A percentile compares a stretch with the other conserved stretches of the same genome.
Evolutionary conservation across 1,139 yeast genomes (phyloP).

Genomic region (Yamadazyma aaseri): DNA sequence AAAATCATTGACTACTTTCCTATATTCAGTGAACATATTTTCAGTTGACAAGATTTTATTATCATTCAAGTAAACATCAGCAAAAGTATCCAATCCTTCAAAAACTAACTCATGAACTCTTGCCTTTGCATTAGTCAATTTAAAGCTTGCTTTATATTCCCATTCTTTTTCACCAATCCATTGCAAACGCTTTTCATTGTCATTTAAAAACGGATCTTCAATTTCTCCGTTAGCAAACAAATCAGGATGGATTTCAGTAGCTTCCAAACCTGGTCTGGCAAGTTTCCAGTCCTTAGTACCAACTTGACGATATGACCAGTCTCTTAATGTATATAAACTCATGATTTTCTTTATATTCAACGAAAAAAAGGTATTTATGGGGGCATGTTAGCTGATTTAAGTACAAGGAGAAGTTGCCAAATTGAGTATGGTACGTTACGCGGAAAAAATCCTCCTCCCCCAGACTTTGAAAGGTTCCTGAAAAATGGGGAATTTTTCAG

Average conservation of each 20-base stretch:
- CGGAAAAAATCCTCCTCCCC: too few relatives aligned
- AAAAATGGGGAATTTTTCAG: too few relatives aligned
- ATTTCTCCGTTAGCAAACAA: conserved; percentile 33
- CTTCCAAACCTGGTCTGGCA: conserved; percentile 9
- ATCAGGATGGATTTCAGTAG: conserved; percentile 38
- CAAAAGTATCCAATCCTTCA: conserved; percentile 48
- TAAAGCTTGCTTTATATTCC: conserved; percentile 32
- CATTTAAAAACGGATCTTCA: conserved; percentile 43
- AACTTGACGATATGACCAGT: conserved; percentile 13
- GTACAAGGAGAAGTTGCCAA: too few relatives aligned
- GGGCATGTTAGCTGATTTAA: too few relatives aligned
- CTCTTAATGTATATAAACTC: conserved; percentile 5
- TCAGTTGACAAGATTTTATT: conserved; percentile 26
- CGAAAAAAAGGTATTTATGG: too few relatives aligned
- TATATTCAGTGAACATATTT: conserved; percentile 37
- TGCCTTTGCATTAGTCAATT: conserved; percentile 7
- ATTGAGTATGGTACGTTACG: neutral
- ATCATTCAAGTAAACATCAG: conserved; percentile 36
- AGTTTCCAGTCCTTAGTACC: conserved; percentile 13
- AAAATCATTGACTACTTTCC: conserved; percentile 14
- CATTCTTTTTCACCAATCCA: conserved; percentile 48
- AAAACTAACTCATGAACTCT: conserved; percentile 27
- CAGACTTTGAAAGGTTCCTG: too few relatives aligned
- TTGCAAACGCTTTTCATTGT: conserved; percentile 40
- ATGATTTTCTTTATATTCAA: neutral